Percentiles rank a stretch among this genome's conserved stretches.
Evolutionary conservation across 1,284 basidiomycete species (phyloP).

Genomic region (Puccinia brachypodii): DNA sequence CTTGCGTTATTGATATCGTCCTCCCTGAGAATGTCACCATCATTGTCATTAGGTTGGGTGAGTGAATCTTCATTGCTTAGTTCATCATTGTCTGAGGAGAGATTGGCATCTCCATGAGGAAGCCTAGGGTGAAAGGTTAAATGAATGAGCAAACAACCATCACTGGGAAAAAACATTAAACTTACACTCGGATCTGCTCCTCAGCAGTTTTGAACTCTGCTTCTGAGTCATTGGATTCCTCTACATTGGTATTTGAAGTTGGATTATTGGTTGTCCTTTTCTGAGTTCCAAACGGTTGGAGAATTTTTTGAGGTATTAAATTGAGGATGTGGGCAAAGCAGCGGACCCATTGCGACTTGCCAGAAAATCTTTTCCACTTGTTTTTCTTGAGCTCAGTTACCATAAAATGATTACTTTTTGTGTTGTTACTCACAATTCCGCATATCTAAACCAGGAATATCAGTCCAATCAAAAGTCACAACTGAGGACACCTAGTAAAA

Average conservation of each 20-base stretch:
- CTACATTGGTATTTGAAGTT: neutral
- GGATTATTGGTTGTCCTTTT: neutral
- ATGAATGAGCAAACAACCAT: neutral
- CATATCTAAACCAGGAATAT: too few relatives aligned
- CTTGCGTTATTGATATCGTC: neutral
- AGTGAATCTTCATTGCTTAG: neutral
- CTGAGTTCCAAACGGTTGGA: neutral
- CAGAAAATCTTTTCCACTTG: too few relatives aligned
- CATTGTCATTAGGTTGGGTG: too few relatives aligned
- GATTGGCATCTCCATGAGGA: neutral
- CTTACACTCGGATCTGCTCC: neutral
- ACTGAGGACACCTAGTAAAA: too few relatives aligned
- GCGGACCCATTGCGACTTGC: neutral
- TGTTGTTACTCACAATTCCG: too few relatives aligned
- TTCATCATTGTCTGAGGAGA: neutral
- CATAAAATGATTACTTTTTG: too few relatives aligned
- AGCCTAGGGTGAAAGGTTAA: neutral
- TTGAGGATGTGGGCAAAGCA: conserved; percentile 14
- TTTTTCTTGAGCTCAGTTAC: too few relatives aligned
- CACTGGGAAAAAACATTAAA: neutral
- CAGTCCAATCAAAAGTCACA: too few relatives aligned
- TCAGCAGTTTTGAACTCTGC: too few relatives aligned
- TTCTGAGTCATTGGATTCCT: neutral
- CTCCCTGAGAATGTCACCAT: neutral
- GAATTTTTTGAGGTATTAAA: neutral